Conservation (phyloP, 768 basidiomycete genomes). For the Cyathus striatus region DNA sequence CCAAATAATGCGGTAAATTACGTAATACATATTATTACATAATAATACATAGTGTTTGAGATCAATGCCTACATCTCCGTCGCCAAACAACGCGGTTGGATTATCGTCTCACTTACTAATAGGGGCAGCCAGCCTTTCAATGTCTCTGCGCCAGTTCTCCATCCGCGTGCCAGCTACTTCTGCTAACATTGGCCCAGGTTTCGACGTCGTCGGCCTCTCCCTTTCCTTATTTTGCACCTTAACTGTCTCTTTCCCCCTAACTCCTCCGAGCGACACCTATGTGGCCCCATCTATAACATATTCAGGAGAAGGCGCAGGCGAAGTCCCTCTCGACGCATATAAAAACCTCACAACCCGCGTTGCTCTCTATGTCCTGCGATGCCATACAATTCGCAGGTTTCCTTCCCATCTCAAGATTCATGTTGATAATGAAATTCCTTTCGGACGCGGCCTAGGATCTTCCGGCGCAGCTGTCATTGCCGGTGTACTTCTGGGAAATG, state of each 20-base stretch:
- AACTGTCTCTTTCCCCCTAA: constrained; percentile 39
- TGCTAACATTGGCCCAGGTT: constrained; percentile 97
- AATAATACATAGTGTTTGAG: no score
- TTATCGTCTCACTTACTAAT: no score
- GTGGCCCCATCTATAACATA: constrained; percentile 65
- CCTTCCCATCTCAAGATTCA: constrained; percentile 74
- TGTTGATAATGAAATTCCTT: constrained; percentile 91
- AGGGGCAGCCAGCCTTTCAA: no score
- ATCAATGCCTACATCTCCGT: no score
- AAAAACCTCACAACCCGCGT: constrained; percentile 97
- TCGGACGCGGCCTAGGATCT: constrained; percentile 95
- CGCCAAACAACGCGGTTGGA: no score
- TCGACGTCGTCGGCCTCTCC: constrained; percentile 98
- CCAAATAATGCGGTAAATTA: no score
- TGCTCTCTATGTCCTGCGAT: constrained; percentile 96
- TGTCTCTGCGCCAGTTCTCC: constrained; percentile 37
- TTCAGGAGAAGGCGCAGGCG: constrained; percentile 82
- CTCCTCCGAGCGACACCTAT: constrained; percentile 27
- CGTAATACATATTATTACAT: no score
- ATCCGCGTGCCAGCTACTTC: constrained; percentile 95
- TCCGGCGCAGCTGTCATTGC: constrained; percentile 99
- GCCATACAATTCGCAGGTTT: constrained; percentile 69
- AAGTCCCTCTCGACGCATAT: constrained; percentile 94
- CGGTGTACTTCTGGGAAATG: constrained; percentile 85
- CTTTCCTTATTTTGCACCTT: constrained; percentile 83